Evolutionary conservation across 2,329 filamentous ascomycete species (phyloP), one percentile per base, ranked within the genome.

Genomic region (Cladosporium oxysporum): DNA sequence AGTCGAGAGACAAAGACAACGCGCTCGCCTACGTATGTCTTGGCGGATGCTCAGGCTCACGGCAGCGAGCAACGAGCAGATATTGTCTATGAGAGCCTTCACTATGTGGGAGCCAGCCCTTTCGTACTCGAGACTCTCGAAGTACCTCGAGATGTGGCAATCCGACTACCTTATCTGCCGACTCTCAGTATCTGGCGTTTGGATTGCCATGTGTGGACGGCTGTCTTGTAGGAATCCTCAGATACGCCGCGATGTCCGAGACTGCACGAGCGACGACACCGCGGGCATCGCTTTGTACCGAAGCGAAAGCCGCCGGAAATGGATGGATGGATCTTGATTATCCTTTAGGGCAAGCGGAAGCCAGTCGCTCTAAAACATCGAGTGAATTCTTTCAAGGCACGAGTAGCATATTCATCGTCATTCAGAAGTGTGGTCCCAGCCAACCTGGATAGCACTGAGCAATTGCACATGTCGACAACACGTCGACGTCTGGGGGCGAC

Each of bases 261-360:
- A 55, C 31, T 55, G 52, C 52, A 55, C 52, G 52, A 55, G 52
- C 52, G 52, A 55, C 52, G 28, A 55, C 41, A 47, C 41, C 41
- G 41, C 52, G 52, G 52, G 18, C 52, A 55, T 55, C 52, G 52
- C 52, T 55, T 55, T 55, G 52, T 55, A 55, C 52, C 52, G 29
- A 33, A 55, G 52, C 52, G 52, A 55, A 31, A 31, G 50, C 50
- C 26, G 50, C 50, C 50, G 50, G 29, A 28, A n/a, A 53, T n/a
- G 50, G 14, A 53, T 53, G 28, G 28, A 55, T 33, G 28, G 7
- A 33, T 55, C 52, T n/a, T 55, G 52, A 21, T 12, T 31, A 53
- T 53, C 26, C 28, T 31, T 55, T n/a, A 55, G 52, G 52, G 28
- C 52, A 55, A 55, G 52, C 29, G 28, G 28, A 55, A 23, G 52